These are phyloP conservation scores for Tinospora cordifolia DNA, from an alignment of 164 flowering plant species.

Conservation along the genomic window DNA sequence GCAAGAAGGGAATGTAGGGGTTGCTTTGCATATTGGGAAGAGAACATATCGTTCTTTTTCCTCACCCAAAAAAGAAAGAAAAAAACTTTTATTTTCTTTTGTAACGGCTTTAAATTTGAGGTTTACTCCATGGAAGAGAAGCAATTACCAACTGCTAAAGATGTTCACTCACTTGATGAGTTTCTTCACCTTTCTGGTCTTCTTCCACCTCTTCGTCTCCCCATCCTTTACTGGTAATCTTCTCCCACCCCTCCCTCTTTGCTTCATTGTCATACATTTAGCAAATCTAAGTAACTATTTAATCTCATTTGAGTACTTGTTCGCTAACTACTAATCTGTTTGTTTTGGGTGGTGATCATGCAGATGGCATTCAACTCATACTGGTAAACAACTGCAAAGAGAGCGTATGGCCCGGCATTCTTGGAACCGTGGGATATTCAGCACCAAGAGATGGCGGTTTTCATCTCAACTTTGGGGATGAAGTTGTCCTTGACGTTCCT, in stretches of 20 bases:
- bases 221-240: conserved; percentile 26
- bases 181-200: conserved; percentile 17
- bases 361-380: conserved; percentile 60
- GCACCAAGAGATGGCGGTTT: conserved; percentile 68
- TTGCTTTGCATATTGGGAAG: no score
- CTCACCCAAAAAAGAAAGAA: no score
- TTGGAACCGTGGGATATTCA: conserved; percentile 62
- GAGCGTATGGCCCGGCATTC: conserved; percentile 68
- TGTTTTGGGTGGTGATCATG: conserved; percentile 12
- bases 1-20: neutral
- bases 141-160: neutral
- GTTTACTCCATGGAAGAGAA: neutral
- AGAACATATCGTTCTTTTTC: no score
- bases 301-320: neutral
- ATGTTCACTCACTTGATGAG: conserved; percentile 18
- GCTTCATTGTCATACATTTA: no score
- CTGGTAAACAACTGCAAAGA: conserved; percentile 56
- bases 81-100: neutral
- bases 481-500: conserved; percentile 30
- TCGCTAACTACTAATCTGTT: no score
- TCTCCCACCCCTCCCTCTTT: neutral
- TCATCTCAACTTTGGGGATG: conserved; percentile 43
- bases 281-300: neutral
- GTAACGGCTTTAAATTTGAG: neutral
- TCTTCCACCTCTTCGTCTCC: conserved; percentile 13